Base-by-base conservation (phyloP, 257 asterid genomes). In the Salvia hispanica region DNA sequence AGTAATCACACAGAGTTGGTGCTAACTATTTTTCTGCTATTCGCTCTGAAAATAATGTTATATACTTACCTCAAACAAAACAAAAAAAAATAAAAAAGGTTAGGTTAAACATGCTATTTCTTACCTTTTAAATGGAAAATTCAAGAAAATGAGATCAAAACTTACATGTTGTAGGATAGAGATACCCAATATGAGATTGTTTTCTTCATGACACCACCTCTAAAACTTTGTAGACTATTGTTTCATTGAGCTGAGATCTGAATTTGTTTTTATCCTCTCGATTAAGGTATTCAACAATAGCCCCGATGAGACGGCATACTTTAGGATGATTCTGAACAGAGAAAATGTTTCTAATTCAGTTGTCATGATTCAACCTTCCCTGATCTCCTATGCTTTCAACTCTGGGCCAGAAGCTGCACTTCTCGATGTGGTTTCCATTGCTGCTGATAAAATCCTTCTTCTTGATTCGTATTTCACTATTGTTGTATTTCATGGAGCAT, bases 351-450 rank as follows among this genome's bases (percentile, higher is more conserved):
- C 92, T 68, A 86, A 94, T 85, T 91, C 97, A 57, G 96, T 94
- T 66, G 99, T 91, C 70, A 94, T 94, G 99, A 94, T 91, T 80
- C 99, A 94, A 76, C 99, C 99, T 34, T 94, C 99, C 39, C 86
- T 94, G 80, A 88, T 94, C 78, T 85, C 99, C 69, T 94, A 91
- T 80, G 84, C 96, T 54, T 94, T 94, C 83, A 92, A 91, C 59
- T 87, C 96, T 77, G 95, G 77, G 52, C 96, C 99, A 2, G 95
- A 88, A 79, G 96, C 99, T 42, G 99, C 83, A 72, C 97, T 94
- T 76, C 97, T 94, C 28, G 99, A 94, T 66, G 99, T 94, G 74
- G 83, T 89, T 57, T 82, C 97, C 64, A 87, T 94, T 81, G 91
- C 96, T 66, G 87, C 95, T 63, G 99, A 94, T 72, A 91, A 84